Evolutionary conservation across 176 grass and related monocot species (phyloP).

Genomic region (Zoysia japonica): DNA sequence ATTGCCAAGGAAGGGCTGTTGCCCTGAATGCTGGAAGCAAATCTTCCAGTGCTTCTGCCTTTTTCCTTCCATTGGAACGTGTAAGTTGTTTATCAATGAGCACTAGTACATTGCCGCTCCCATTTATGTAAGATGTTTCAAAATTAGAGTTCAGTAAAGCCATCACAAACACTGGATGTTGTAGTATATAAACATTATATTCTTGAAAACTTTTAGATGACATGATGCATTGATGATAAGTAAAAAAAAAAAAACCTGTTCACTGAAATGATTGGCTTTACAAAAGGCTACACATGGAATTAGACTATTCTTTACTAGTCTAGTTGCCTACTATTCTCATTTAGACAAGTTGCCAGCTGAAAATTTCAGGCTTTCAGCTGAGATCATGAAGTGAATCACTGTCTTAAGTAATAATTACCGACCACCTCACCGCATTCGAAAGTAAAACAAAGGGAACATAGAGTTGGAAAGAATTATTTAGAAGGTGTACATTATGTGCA

Average conservation of each 20-base stretch:
- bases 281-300: no score
- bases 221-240: no score
- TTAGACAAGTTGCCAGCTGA: no score
- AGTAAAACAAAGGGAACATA: background rate
- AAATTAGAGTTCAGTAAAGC: background rate
- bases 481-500: conserved; percentile 4
- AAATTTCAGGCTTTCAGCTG: no score
- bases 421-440: no score
- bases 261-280: no score
- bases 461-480: conserved; percentile 8
- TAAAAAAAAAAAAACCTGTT: no score
- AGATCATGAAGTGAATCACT: no score
- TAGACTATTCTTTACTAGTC: no score
- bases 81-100: conserved; percentile 47
- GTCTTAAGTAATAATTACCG: no score
- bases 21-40: conserved; percentile 99
- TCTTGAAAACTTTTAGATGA: no score
- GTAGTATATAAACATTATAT: background rate
- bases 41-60: conserved; percentile 96
- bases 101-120: background rate
- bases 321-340: no score
- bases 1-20: conserved; percentile 97
- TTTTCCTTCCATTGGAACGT: conserved; percentile 95
- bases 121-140: conserved; percentile 9
- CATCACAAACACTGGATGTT: background rate